A percentile compares a stretch with the other conserved stretches of the same genome.
Evolutionary conservation across 768 basidiomycete species (phyloP).

Genomic region (Scleroderma citrinum): DNA sequence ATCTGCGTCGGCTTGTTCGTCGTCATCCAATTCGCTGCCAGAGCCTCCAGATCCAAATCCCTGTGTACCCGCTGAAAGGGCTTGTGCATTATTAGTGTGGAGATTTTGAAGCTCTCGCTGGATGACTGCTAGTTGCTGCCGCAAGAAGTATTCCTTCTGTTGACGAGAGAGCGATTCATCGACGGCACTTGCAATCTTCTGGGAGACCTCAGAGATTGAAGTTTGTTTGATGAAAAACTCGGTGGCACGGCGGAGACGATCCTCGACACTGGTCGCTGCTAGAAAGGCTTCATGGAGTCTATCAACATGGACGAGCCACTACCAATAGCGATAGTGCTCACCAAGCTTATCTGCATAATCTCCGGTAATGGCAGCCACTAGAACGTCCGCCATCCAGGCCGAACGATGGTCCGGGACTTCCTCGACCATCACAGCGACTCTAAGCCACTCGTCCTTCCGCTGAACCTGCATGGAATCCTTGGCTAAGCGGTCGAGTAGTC

Average conservation of each 20-base stretch:
- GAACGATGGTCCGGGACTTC: conserved; percentile 59
- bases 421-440: conserved; percentile 67
- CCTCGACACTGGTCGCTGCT: conserved; percentile 50
- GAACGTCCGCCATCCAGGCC: conserved; percentile 73
- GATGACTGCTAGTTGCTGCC: conserved; percentile 77
- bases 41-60: conserved; percentile 22
- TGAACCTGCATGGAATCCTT: conserved; percentile 37
- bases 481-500: conserved; percentile 60
- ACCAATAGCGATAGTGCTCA: conserved; percentile 26
- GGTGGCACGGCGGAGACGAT: conserved; percentile 61
- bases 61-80: conserved; percentile 7
- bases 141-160: conserved; percentile 82
- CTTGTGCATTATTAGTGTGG: conserved; percentile 28
- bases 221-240: conserved; percentile 68
- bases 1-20: conserved; percentile 76
- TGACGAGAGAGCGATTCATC: conserved; percentile 84
- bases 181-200: conserved; percentile 74
- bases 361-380: conserved; percentile 49
- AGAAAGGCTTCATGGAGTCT: conserved; percentile 53
- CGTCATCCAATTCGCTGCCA: conserved; percentile 60
- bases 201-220: conserved; percentile 74
- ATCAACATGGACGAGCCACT: background rate
- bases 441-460: conserved; percentile 61
- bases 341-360: conserved; percentile 72
- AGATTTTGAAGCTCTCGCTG: conserved; percentile 67